A percentile compares a stretch with the other conserved stretches of the same genome.
Conservation (phyloP, 441 rosid species). For the Metrosideros polymorpha region DNA sequence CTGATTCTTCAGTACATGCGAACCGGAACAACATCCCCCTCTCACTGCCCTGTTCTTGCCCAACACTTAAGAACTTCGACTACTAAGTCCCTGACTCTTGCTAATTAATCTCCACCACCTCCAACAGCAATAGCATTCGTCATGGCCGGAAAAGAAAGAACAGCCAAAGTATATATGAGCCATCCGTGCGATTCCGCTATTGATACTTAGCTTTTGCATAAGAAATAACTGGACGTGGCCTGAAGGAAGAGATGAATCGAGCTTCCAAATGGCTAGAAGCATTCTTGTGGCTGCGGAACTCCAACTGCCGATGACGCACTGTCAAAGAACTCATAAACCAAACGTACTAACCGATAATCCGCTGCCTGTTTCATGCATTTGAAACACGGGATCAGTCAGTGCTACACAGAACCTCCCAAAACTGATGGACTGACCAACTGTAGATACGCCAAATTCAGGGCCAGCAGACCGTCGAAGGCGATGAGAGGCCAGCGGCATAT, state of each 20-base stretch:
- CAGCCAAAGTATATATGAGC: background rate
- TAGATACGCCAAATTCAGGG: background rate
- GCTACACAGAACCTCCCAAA: background rate
- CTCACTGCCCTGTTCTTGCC: background rate
- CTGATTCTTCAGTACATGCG: background rate
- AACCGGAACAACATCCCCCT: background rate
- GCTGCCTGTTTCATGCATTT: background rate
- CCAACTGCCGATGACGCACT: background rate
- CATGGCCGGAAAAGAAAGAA: background rate
- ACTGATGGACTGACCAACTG: background rate
- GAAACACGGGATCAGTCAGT: background rate
- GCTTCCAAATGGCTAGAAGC: background rate
- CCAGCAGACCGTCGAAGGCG: background rate
- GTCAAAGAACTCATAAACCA: background rate
- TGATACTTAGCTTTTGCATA: background rate
- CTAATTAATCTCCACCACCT: background rate
- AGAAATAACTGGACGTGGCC: background rate
- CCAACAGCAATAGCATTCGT: background rate
- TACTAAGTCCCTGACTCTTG: background rate
- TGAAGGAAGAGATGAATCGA: background rate
- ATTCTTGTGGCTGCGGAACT: background rate
- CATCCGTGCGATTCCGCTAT: background rate
- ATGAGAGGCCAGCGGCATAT: background rate
- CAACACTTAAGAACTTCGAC: background rate
- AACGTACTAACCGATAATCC: background rate